Conservation (phyloP, 371 early-diverging fungal species). For the Umbelopsis sp. region DNA sequence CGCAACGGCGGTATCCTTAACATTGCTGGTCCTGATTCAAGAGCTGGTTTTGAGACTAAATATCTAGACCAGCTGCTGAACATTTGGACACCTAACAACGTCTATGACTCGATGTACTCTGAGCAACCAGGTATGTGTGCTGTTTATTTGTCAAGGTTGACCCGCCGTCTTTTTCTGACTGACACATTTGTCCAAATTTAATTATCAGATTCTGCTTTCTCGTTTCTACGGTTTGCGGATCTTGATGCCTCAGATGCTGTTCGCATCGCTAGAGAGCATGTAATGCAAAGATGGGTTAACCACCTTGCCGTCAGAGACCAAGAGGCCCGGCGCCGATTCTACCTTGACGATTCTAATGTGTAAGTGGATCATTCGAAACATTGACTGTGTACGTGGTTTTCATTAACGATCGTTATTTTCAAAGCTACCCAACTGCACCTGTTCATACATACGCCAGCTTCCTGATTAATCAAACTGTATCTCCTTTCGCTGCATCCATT, state of each 20-base stretch:
- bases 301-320: slow-evolving; percentile 47
- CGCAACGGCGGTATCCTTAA: slow-evolving; percentile 63
- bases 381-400: neutral
- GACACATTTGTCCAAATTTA: neutral
- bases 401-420: neutral
- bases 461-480: slow-evolving; percentile 41
- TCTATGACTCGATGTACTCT: slow-evolving; percentile 52
- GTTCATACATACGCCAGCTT: slow-evolving; percentile 51
- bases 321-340: slow-evolving; percentile 46
- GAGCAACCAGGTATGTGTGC: slow-evolving; percentile 29
- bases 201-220: slow-evolving; percentile 48
- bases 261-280: slow-evolving; percentile 49
- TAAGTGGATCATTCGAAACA: slow-evolving; percentile 14
- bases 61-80: slow-evolving; percentile 59
- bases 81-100: slow-evolving; percentile 58
- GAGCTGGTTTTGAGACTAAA: slow-evolving; percentile 55
- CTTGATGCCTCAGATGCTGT: slow-evolving; percentile 58
- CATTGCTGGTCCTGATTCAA: slow-evolving; percentile 49
- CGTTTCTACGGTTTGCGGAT: slow-evolving; percentile 68
- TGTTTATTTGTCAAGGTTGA: neutral
- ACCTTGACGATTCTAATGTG: slow-evolving; percentile 24
- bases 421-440: slow-evolving; percentile 31
- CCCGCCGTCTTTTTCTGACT: neutral
- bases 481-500: slow-evolving; percentile 30
- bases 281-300: slow-evolving; percentile 56